A percentile compares a stretch with the other conserved stretches of the same genome.
Conservation (phyloP, 1,284 basidiomycete species). For the Ceratobasidium sp. region DNA sequence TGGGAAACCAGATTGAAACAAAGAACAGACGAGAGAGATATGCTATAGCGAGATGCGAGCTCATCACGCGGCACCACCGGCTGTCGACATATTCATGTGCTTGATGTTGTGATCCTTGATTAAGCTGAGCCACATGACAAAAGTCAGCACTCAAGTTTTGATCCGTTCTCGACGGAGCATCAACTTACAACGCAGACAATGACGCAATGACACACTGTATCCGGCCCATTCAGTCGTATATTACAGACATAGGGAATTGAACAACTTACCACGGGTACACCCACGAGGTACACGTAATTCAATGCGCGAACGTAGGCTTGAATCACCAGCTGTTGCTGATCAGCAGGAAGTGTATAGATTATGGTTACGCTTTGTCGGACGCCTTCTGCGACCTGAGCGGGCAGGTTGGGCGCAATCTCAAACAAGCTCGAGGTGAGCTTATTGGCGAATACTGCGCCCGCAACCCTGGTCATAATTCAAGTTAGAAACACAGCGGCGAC, state of each 20-base stretch:
- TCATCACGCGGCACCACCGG: conserved; percentile 38
- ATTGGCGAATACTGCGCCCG: conserved; percentile 51
- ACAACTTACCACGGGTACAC: conserved; percentile 48
- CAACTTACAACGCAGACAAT: conserved; percentile 45
- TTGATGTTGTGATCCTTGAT: conserved; percentile 51
- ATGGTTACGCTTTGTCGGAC: conserved; percentile 42
- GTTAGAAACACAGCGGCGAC: conserved; percentile 6
- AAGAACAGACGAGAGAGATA: neutral
- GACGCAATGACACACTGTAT: conserved; percentile 46
- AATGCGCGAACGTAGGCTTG: conserved; percentile 54
- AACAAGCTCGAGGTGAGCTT: conserved; percentile 43
- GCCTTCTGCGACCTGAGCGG: conserved; percentile 40
- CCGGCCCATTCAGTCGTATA: neutral
- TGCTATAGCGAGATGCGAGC: neutral
- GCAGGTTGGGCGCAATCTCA: conserved; percentile 43
- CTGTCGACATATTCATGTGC: conserved; percentile 44
- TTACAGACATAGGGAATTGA: neutral
- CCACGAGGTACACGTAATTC: conserved; percentile 51
- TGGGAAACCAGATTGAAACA: neutral
- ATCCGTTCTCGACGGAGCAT: neutral
- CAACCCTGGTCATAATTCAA: too few relatives aligned
- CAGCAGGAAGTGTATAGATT: conserved; percentile 44
- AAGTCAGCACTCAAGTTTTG: neutral
- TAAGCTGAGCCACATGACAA: conserved; percentile 8
- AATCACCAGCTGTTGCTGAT: conserved; percentile 49